phyloP scores from a whole-genome alignment of 2,329 filamentous ascomycete species.

The Colletotrichum lupini region DNA sequence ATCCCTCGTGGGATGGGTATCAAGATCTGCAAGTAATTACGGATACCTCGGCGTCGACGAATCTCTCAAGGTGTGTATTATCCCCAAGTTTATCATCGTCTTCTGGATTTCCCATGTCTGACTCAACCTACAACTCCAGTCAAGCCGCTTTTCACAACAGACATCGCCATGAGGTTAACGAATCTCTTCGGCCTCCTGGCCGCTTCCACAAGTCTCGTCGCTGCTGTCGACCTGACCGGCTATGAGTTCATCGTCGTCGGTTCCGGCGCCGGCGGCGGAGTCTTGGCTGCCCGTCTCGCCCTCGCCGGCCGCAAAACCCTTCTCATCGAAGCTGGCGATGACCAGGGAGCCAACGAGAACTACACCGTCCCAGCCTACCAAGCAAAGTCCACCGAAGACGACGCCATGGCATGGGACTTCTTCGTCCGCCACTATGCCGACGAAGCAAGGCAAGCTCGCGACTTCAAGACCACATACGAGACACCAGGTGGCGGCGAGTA shows the following conservation, averaged over 20 bases:
- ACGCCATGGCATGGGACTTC: slow-evolving; percentile 69
- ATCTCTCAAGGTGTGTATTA: neutral
- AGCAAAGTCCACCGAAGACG: slow-evolving; percentile 64
- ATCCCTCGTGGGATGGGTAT: neutral
- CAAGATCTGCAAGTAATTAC: neutral
- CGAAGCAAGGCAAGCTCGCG: slow-evolving; percentile 60
- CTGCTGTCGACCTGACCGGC: slow-evolving; percentile 39
- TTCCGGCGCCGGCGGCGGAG: slow-evolving; percentile 68
- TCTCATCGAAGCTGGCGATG: slow-evolving; percentile 70
- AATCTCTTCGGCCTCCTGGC: slow-evolving; percentile 37
- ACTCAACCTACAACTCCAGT: neutral
- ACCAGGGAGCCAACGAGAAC: slow-evolving; percentile 60
- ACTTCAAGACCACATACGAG: slow-evolving; percentile 69
- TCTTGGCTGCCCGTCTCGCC: slow-evolving; percentile 69
- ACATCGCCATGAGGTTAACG: slow-evolving; percentile 23
- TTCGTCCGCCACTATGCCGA: slow-evolving; percentile 72
- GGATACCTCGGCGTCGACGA: neutral
- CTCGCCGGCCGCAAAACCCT: slow-evolving; percentile 68
- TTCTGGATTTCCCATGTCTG: too few species aligned
- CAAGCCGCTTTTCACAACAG: neutral
- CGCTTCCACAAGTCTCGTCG: slow-evolving; percentile 35
- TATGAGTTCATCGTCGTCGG: slow-evolving; percentile 75
- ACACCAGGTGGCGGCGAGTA: slow-evolving; percentile 62
- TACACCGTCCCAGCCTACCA: slow-evolving; percentile 66
- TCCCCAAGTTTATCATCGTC: too few species aligned